Base-by-base conservation (phyloP, 1,284 basidiomycete genomes). In the Trametes pubescens region DNA sequence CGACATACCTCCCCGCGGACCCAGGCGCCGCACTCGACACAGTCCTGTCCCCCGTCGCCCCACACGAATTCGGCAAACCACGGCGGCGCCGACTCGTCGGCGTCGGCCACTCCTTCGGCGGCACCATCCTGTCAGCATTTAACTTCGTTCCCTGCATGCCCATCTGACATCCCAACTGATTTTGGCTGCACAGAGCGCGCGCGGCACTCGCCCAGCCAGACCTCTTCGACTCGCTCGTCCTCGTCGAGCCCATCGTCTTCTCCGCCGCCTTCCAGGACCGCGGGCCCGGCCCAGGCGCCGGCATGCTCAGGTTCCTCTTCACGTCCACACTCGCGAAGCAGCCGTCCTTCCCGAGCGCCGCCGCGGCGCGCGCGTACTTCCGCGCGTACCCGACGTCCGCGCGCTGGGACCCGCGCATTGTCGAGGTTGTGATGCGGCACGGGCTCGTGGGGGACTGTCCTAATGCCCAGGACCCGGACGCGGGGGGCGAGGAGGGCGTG, bases 31-130 rank as follows among this genome's bases (percentile, higher is more conserved):
- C 32, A 7, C 26, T 51, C 18, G 49, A 35, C 9, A 51, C 49
- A 32, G 32, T 51, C 29, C 49, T 51, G 18, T 29, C 35, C 11
- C 49, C 49, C 26, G 29, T 21, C 26, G 24, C 29, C 14, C 49
- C 9, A 9, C 34, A 32, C 18, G 26, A 32, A 14, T 5, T 24
- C 29, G 8, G 29, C 16, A 6, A 3, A 6, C 6, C 29, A 16
- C 49, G 18, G 6, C 13, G 18, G 1, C 49, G 49, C 14, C 34
- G 11, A 29, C 13, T 51, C 29, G 49, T 51, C 49, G 49, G 49
- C 4, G n/a, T 51, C 29, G 49, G 49, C 29, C 49, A 51, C 49
- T 51, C 49, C 29, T 51, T 51, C 49, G 49, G 49, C n/a, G 49
- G 49, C 29, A 51, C 49, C 49, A 29, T 51, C 18, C 7, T 51